Evolutionary conservation across 2,329 filamentous ascomycete genomes (phyloP).

Genomic region (Curvularia verruculosa): DNA sequence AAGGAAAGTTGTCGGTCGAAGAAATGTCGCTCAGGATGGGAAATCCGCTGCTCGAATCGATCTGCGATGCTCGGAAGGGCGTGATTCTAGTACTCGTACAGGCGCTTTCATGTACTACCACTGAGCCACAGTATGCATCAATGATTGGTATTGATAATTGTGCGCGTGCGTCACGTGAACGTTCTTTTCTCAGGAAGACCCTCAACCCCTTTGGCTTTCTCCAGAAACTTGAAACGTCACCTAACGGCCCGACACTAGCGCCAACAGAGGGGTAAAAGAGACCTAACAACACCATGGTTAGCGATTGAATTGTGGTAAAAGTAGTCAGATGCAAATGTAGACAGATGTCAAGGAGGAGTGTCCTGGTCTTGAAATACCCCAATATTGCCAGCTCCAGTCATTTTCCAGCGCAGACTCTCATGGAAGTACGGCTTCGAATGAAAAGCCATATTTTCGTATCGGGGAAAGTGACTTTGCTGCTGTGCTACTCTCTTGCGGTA

Average conservation of each 20-base stretch:
- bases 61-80: constrained; percentile 42
- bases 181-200: constrained; percentile 34
- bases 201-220: constrained; percentile 40
- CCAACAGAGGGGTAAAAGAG: constrained; percentile 46
- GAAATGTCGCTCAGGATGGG: constrained; percentile 37
- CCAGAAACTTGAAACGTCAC: constrained; percentile 42
- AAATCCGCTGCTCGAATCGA: constrained; percentile 38
- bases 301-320: constrained; percentile 30
- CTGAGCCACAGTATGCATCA: constrained; percentile 50
- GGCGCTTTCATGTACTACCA: constrained; percentile 46
- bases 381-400: constrained; percentile 38
- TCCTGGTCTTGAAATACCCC: constrained; percentile 42
- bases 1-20: constrained; percentile 36
- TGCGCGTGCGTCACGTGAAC: constrained; percentile 40
- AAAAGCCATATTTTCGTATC: constrained; percentile 39
- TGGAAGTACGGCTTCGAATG: constrained; percentile 36
- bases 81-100: constrained; percentile 43
- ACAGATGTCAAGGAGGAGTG: constrained; percentile 33
- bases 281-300: constrained; percentile 51
- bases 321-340: constrained; percentile 31
- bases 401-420: constrained; percentile 36
- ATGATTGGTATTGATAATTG: constrained; percentile 46
- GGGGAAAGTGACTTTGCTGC: constrained; percentile 41
- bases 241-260: constrained; percentile 44
- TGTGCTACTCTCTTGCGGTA: constrained; percentile 44